Base-by-base conservation (phyloP, 257 asterid species). In the Solanum raphanifolium region DNA sequence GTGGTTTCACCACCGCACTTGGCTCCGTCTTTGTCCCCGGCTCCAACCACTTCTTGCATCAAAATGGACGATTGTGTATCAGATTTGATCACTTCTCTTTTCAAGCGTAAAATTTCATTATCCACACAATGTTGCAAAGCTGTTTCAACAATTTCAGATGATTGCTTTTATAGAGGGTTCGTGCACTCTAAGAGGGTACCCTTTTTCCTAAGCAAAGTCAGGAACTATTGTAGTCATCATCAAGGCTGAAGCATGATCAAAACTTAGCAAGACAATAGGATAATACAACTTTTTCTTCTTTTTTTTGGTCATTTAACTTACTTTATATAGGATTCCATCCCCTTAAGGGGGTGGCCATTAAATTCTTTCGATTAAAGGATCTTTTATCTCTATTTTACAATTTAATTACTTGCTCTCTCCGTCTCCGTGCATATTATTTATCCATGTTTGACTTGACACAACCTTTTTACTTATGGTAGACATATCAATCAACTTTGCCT, bases 141-240 rank as follows among this genome's bases (percentile, higher is more conserved):
- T 27, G n/a, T 89, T 85, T 85, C 87, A 35, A 81, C 23, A 87
- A 73, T 89, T 58, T 89, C 87, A 32, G 83, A 89, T 79, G 29
- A 55, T 48, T 89, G 90, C 48, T 89, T 89, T 39, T 15, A 68
- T 2, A 32, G 29, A 52, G 88, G 83, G 1, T 87, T 89, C 31
- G 72, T 35, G 66, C 27, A 58, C 55, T 86, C 85, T 55, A 84
- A 79, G 11, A 12, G 52, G 8, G 72, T 83, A 46, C 52, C 90
- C 0, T 18, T 27, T 55, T 84, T 84, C 78, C 84, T 52, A 38
- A 16, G 29, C 21, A 38, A 72, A 23, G 46, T 84, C 5, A 68
- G 87, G 87, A 86, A 18, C 27, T 87, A 83, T 52, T 89, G 91
- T 32, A n/a, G 75, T 65, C 76, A n/a, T 25, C 34, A 23, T 65